Base-by-base conservation (phyloP, 225 moss, liverwort and hornwort genomes). In the Takakia lepidozioides region DNA sequence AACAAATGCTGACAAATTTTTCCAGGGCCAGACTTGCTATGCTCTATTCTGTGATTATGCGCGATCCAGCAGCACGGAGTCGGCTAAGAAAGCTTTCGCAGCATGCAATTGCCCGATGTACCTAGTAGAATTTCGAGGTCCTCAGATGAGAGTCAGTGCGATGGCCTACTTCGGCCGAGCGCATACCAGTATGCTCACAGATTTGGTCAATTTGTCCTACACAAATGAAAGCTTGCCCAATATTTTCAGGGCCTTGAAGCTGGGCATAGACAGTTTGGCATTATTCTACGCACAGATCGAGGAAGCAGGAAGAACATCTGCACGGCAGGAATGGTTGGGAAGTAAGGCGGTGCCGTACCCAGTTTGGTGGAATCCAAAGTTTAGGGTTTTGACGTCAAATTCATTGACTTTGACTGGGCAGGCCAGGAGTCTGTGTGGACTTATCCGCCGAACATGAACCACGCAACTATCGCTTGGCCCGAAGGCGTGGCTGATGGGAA, bases 361-460 rank as follows among this genome's bases (percentile, higher is more conserved):
- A 46, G 15, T 46, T 46, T 46, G 9, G 19, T n/a, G n/a, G 34
- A 35, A 35, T 35, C 34, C 34, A 13, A 35, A 13, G 34, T 35
- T 6, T 35, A 38, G 35, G 47, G 37, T 20, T 47, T 58, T 38
- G 42, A 43, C 18, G 42, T 43, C 13, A 43, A 17, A 43, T 43
- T 43, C n/a, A 17, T 19, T 9, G 42, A 43, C 18, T 48, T 59
- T 21, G 58, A 59, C 19, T 59, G 38, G 49, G 39, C 27, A 2
- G 49, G 58, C 2, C 27, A 59, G 28, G 49, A 49, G 19, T 2
- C 6, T 49, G 28, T 55, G 0, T 9, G 3, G 1, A 52, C 37
- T 38, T 52, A 52, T 52, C 52, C 9, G 3, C 37, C 37, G 5
- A 52, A 52, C 38, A 52, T 52, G 52, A 52, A 52, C 52, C 52